These are phyloP conservation scores for Tillandsia fasciculata DNA, from an alignment of 176 grass and related monocot species.

Conservation along the genomic window DNA sequence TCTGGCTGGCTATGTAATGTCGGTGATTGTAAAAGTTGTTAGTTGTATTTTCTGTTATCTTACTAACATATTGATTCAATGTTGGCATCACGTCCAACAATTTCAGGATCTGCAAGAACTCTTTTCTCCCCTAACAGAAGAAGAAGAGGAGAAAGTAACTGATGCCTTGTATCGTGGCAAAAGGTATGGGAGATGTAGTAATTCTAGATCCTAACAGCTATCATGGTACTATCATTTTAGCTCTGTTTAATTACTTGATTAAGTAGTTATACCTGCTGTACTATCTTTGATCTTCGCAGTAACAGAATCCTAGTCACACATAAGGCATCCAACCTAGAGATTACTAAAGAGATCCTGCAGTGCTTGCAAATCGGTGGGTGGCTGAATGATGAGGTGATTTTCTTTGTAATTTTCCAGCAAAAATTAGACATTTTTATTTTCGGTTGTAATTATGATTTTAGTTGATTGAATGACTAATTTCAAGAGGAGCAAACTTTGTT, in stretches of 20 bases:
- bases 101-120: constrained; percentile 41
- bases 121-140: constrained; percentile 44
- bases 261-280: neutral
- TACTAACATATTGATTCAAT: neutral
- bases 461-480: constrained; percentile 7
- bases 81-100: constrained; percentile 11
- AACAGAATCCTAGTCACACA: constrained; percentile 40
- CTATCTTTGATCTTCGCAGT: constrained; percentile 29
- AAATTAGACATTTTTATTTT: neutral
- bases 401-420: neutral
- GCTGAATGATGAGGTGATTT: constrained; percentile 79
- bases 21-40: neutral
- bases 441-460: constrained; percentile 3
- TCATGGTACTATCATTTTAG: neutral
- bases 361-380: constrained; percentile 54
- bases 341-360: constrained; percentile 43
- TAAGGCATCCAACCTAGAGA: constrained; percentile 49
- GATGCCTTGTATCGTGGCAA: constrained; percentile 28
- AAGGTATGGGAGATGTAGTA: constrained; percentile 20
- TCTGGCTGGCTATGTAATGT: too few species aligned
- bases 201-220: constrained; percentile 10
- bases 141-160: constrained; percentile 51
- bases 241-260: too few species aligned
- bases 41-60: neutral
- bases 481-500: neutral